phyloP scores from a whole-genome alignment of 768 basidiomycete genomes.

The Boletus insuetus region DNA sequence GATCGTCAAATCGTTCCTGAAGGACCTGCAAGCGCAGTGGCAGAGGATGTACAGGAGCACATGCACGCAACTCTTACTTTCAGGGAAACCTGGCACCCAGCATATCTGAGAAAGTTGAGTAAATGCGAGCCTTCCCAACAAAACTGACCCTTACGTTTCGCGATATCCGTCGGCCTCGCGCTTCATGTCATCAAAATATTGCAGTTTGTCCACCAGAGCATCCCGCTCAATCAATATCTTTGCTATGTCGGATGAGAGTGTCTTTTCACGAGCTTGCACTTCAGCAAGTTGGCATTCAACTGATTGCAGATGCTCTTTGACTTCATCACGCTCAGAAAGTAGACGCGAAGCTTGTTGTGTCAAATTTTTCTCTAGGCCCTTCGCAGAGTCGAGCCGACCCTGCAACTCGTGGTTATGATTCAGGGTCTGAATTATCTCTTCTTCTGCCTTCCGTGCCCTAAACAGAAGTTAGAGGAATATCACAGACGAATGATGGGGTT shows the following conservation, averaged over 20 bases:
- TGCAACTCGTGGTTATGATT: slow-evolving; percentile 28
- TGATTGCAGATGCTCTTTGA: slow-evolving; percentile 12
- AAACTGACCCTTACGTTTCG: slow-evolving; percentile 22
- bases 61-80: slow-evolving; percentile 18
- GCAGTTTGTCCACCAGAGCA: slow-evolving; percentile 19
- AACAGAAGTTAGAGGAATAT: slow-evolving; percentile 10
- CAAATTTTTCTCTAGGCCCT: slow-evolving; percentile 22
- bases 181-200: slow-evolving; percentile 15
- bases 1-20: slow-evolving; percentile 61
- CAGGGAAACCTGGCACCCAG: slow-evolving; percentile 18
- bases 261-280: slow-evolving; percentile 15
- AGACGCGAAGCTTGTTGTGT: slow-evolving; percentile 24
- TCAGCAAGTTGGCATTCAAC: slow-evolving; percentile 19
- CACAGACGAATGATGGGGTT: neutral
- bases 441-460: slow-evolving; percentile 21
- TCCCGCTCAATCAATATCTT: slow-evolving; percentile 21
- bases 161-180: slow-evolving; percentile 21
- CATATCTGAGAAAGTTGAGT: slow-evolving; percentile 13
- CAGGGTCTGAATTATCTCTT: slow-evolving; percentile 14
- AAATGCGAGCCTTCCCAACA: neutral
- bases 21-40: slow-evolving; percentile 35
- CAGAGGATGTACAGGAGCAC: neutral
- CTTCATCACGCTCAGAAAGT: slow-evolving; percentile 25
- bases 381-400: slow-evolving; percentile 26
- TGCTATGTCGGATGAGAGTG: slow-evolving; percentile 14